Evolutionary conservation across 352 stramenopile species (phyloP), one percentile per base, ranked within the genome.

Genomic region (Phytophthora cajani): DNA sequence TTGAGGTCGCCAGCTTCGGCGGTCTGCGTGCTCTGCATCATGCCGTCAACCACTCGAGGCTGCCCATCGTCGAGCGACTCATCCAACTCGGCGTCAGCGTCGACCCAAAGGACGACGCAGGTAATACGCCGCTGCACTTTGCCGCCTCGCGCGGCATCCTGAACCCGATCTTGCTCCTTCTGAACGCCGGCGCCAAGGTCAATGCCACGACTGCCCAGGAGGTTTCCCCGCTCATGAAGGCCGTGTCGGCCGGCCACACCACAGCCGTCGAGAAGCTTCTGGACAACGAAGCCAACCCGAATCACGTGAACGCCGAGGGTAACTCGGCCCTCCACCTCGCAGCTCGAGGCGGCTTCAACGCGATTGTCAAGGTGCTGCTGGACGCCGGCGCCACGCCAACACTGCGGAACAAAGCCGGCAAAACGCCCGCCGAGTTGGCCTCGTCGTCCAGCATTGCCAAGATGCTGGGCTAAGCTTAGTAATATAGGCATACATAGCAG

Each of bases 251-350:
- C 1, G 90, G 90, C 11, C 91, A 98, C 61, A 49, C 79, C 10
- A 89, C 88, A 5, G 85, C 87, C 8, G 86, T 94, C n/a, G 91
- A 95, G 69, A 96, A 95, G 75, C 84, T 97, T n/a, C 72, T 96
- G 32, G 86, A 93, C 55, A 87, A 87, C 69, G 88, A 90, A 40
- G 89, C 86, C n/a, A 91, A 78, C 53, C 75, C 76, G 7, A 88
- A 87, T 30, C 71, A 79, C 47, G 74, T 71, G n/a, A 93, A 96
- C 60, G 32, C 67, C 4, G 86, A 96, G 55, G 89, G 89, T 57
- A 95, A 96, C 72, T 92, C 88, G 25, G 89, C 90, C 40, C 80
- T 97, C 42, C 91, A 97, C 54, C 58, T 96, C 16, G 90, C 88
- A n/a, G 83, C 90, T 3, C 79, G 83, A 17, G 88, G 91, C n/a